Base-by-base conservation (phyloP, 306 rosid species). In the Alnus rubra region DNA sequence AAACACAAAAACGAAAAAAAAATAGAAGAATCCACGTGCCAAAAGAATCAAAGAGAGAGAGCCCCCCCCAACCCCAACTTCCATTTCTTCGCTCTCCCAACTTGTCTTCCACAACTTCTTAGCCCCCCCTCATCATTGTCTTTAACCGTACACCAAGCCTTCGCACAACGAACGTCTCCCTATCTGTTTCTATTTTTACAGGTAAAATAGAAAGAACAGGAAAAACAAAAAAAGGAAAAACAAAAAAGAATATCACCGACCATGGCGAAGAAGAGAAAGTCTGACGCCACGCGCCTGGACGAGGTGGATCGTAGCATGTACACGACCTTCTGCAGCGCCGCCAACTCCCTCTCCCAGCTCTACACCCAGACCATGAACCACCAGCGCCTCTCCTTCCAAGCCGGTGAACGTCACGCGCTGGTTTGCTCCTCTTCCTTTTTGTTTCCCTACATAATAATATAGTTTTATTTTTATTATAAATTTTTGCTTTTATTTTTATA, bases 231-330 rank as follows among this genome's bases (percentile, higher is more conserved):
- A 1, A 16, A 23, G 28, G 28, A 23, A 23, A 23, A 23, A 23
- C 28, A 23, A 42, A 9, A n/a, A 2, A 31, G 8, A 31, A 5
- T 13, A 15, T 16, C 58, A 53, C 65, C 39, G 50, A 1, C 51
- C 15, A 87, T 86, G 92, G 92, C 80, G 78, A 88, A 88, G 88
- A 88, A 88, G 84, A 81, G 92, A 45, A 88, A 86, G 59, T 88
- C 98, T 7, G 88, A 80, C 13, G 93, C 97, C 8, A 86, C 95
- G 71, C 91, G 93, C 82, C 93, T 94, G 52, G 98, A 94, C 74
- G 97, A 94, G 87, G 98, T 92, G 67, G 98, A 94, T 88, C 95
- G 97, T 31, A 91, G 89, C 89, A 92, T 91, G 92, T 94, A 94
- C 85, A 80, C 98, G 69, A 87, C 95, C 13, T 94, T 94, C 88